A percentile compares a stretch with the other conserved stretches of the same genome.
Evolutionary conservation across 2,329 filamentous ascomycete genomes (phyloP).

Genomic region (Monilinia aucupariae): DNA sequence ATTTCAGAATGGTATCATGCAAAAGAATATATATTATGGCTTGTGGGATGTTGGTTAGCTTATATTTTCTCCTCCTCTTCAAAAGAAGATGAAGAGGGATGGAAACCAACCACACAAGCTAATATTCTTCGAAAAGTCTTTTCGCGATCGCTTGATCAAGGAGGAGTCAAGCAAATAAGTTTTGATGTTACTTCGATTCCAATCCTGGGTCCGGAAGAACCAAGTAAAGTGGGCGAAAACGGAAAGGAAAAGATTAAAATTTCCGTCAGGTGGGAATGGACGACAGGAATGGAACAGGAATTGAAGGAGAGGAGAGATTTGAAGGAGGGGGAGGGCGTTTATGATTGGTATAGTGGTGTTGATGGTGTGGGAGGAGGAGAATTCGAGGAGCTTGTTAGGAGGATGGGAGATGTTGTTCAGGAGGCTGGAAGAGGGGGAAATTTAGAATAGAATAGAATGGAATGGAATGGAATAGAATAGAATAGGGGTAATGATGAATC

Average conservation of each 20-base stretch:
- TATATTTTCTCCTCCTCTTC: neutral
- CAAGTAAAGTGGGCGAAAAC: neutral
- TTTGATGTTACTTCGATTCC: constrained; percentile 4
- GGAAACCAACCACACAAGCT: constrained; percentile 2
- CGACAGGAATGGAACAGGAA: constrained; percentile 12
- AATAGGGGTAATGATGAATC: too few relatives aligned
- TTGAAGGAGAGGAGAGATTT: constrained; percentile 14
- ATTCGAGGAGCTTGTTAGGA: constrained; percentile 23
- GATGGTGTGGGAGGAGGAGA: constrained; percentile 18
- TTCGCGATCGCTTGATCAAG: neutral
- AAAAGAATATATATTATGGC: constrained; percentile 10
- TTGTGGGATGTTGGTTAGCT: constrained; percentile 7
- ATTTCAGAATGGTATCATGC: neutral
- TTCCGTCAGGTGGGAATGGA: constrained; percentile 9
- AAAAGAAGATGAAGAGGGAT: neutral
- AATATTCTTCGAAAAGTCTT: constrained; percentile 6
- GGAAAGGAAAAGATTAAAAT: constrained; percentile 5
- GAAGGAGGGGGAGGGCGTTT: constrained; percentile 22
- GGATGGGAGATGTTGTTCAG: constrained; percentile 26
- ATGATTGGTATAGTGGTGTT: constrained; percentile 26
- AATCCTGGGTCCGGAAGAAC: neutral
- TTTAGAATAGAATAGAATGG: too few relatives aligned
- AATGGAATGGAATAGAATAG: too few relatives aligned
- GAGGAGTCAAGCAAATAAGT: constrained; percentile 8
- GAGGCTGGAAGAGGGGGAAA: constrained; percentile 18